Conservation (phyloP, 1,284 basidiomycete species). For the Trichosporon asahii region DNA sequence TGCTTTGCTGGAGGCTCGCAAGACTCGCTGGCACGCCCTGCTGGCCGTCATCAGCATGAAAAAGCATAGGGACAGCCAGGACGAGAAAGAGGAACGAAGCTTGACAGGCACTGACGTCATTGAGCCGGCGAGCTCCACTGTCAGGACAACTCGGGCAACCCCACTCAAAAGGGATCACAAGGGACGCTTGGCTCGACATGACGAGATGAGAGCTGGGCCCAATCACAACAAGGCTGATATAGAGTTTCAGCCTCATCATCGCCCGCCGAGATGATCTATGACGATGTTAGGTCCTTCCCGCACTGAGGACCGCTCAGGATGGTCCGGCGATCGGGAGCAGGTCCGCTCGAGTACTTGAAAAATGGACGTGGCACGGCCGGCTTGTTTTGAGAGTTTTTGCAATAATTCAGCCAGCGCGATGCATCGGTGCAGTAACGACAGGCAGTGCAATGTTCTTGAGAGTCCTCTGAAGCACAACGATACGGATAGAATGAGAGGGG, state of each 20-base stretch:
- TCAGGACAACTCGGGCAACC: not conserved
- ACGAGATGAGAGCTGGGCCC: not conserved
- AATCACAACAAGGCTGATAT: not conserved
- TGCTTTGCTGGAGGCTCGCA: not conserved
- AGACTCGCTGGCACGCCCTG: not conserved
- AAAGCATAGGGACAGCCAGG: not conserved
- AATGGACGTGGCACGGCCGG: not conserved
- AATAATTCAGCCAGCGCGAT: too few relatives aligned
- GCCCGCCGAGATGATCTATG: not conserved
- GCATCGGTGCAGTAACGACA: too few relatives aligned
- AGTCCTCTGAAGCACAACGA: too few relatives aligned
- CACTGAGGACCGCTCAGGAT: not conserved
- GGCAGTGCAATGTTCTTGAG: too few relatives aligned
- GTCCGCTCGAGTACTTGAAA: not conserved
- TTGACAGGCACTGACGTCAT: not conserved
- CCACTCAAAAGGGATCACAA: not conserved
- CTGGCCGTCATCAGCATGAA: not conserved
- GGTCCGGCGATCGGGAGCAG: not conserved
- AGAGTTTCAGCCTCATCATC: slow-evolving; percentile 3
- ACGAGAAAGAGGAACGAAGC: not conserved
- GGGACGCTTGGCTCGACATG: not conserved
- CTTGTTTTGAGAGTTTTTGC: not conserved
- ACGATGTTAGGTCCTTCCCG: not conserved
- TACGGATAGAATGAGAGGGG: too few relatives aligned
- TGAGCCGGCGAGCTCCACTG: not conserved